Evolutionary conservation across 2,329 filamentous ascomycete genomes (phyloP), one percentile per base, ranked within the genome.

Genomic region (Acrodontium crateriforme): DNA sequence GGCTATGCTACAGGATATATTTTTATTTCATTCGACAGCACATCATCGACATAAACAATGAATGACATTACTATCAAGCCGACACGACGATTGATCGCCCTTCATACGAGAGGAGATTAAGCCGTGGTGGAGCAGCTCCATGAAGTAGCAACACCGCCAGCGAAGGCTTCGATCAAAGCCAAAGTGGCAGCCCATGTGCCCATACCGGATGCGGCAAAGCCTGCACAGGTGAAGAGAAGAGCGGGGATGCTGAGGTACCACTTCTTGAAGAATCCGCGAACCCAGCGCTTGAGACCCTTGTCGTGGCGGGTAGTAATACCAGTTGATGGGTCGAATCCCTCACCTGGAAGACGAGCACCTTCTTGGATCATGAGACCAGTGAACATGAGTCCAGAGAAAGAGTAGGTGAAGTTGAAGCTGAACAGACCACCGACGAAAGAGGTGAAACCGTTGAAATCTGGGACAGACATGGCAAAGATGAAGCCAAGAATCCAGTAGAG

Each of bases 341-440:
- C 49, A 30, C 63, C 60, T 9, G 53, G 59, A 2, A 50, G 45
- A 2, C 49, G 55, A 9, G 64, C 57, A 26, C 58, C 55, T 15
- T 56, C 53, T 37, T 63, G 53, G 30, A 62, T 46, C 35, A 53
- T 50, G 27, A 31, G 32, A 5, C 53, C 59, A 3, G 69, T 36
- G 12, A 55, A 56, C 20, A 68, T 44, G 23, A 65, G 40, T 0
- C 63, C 59, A 1, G 67, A 66, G 40, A 73, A 65, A 3, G 65
- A 69, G 48, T 74, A 74, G 3, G 63, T 67, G 48, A 74, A 71
- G 34, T 69, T 63, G 28, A 73, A 45, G 31, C 71, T 67, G 40
- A 62, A 69, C 1, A 67, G 49, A 1, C 67, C 67, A 4, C 60
- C 63, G 12, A 71, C 60, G 27, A 73, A 53, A 3, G 58, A 56